These are phyloP conservation scores for Tricholoma terreum DNA, from an alignment of 768 basidiomycete genomes.

Conservation along the genomic window DNA sequence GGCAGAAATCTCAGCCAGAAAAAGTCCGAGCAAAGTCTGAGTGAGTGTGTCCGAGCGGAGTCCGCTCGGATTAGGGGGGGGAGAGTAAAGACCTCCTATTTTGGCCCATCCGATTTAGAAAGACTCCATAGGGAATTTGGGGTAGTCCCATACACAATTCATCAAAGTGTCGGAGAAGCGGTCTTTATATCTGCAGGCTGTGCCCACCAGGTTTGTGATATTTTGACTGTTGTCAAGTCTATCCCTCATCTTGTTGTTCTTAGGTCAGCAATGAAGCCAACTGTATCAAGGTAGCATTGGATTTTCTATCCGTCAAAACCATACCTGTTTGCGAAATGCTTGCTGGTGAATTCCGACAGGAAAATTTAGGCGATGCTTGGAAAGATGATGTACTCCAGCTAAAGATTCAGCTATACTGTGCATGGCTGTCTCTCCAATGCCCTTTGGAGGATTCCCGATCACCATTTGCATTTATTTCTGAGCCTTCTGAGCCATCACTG, in stretches of 20 bases:
- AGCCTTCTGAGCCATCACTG: too few species aligned
- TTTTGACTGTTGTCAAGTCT: constrained; percentile 12
- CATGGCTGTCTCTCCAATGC: not conserved
- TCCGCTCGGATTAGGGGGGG: too few species aligned
- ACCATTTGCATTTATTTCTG: too few species aligned
- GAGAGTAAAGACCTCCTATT: too few species aligned
- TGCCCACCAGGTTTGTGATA: constrained; percentile 65
- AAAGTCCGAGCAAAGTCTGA: too few species aligned
- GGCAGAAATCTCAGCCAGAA: too few species aligned
- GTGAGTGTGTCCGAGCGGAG: too few species aligned
- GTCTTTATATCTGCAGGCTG: constrained; percentile 94
- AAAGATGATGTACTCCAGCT: constrained; percentile 76
- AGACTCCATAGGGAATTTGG: constrained; percentile 65
- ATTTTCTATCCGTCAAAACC: constrained; percentile 93
- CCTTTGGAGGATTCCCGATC: not conserved
- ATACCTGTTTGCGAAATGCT: constrained; percentile 78
- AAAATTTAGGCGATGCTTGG: constrained; percentile 83
- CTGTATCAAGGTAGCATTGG: constrained; percentile 90
- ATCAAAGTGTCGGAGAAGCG: constrained; percentile 87
- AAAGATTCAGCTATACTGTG: not conserved
- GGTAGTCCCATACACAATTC: constrained; percentile 76
- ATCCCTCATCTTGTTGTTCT: not conserved
- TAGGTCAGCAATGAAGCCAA: constrained; percentile 88
- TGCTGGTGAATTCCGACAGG: constrained; percentile 82
- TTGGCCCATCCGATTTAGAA: constrained; percentile 55